Percentiles rank a stretch among this genome's conserved stretches.
phyloP scores from a whole-genome alignment of 116 monocot genomes.

The Cymodocea nodosa region DNA sequence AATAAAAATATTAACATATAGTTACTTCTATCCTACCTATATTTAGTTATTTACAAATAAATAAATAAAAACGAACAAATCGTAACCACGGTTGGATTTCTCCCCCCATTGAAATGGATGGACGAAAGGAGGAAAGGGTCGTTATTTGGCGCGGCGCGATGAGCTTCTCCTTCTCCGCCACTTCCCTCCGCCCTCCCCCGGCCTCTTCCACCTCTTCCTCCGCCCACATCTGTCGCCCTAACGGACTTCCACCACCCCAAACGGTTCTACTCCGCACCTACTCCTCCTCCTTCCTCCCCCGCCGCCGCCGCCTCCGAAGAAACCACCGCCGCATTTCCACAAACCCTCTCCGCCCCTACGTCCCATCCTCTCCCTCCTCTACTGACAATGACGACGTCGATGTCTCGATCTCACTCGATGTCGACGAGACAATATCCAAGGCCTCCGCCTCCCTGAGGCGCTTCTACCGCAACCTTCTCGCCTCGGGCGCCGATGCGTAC shows the following conservation, averaged over 20 bases:
- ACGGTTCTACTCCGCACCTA: neutral
- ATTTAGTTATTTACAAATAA: no score
- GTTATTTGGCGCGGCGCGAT: no score
- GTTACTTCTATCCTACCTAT: no score
- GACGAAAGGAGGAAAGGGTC: no score
- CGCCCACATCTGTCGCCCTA: neutral
- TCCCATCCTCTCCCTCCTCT: neutral
- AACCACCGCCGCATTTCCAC: constrained; percentile 11
- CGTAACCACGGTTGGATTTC: no score
- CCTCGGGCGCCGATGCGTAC: constrained; percentile 46
- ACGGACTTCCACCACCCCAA: neutral
- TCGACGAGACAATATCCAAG: constrained; percentile 12
- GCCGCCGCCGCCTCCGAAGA: constrained; percentile 4
- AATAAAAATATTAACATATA: no score
- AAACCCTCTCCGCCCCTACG: neutral
- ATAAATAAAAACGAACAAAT: no score
- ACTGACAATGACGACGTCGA: neutral
- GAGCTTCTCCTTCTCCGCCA: neutral
- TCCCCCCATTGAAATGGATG: no score
- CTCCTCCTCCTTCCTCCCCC: constrained; percentile 4
- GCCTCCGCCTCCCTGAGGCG: constrained; percentile 13
- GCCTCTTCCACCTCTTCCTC: neutral
- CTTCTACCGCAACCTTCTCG: constrained; percentile 17
- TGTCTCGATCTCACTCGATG: constrained; percentile 24
- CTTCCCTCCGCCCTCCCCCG: neutral